A percentile compares a stretch with the other conserved stretches of the same genome.
Evolutionary conservation across 164 flowering plant genomes (phyloP).

Genomic region (Cinnamomum micranthum): DNA sequence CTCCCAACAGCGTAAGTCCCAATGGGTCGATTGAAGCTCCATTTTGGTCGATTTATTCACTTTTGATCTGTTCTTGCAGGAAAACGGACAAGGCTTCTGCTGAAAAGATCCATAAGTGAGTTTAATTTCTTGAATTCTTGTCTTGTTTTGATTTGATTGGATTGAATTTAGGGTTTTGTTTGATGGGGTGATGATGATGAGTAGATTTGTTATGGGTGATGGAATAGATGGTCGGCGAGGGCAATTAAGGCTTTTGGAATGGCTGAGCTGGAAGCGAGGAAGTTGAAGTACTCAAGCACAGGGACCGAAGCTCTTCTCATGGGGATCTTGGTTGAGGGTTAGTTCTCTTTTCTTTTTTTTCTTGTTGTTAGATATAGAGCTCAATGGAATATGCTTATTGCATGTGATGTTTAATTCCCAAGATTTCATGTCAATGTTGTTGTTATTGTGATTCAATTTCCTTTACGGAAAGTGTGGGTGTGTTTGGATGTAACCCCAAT

Average conservation of each 20-base stretch:
- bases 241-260: constrained; percentile 46
- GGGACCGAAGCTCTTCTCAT: constrained; percentile 82
- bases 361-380: neutral
- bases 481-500: no score
- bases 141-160: neutral
- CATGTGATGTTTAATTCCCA: neutral
- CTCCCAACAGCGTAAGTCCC: constrained; percentile 15
- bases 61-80: constrained; percentile 32
- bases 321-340: constrained; percentile 63
- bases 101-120: constrained; percentile 53
- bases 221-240: constrained; percentile 36
- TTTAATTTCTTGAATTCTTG: neutral
- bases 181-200: neutral
- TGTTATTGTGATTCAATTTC: neutral
- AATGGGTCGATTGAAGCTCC: neutral
- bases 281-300: constrained; percentile 56
- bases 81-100: constrained; percentile 36
- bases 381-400: neutral
- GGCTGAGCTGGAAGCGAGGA: constrained; percentile 61
- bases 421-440: neutral
- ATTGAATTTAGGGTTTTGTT: neutral
- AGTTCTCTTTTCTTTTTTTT: constrained; percentile 14
- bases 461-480: neutral
- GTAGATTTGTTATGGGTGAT: neutral
- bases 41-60: neutral